phyloP scores from a whole-genome alignment of 179 eudicot species.

The Silene coronaria region DNA sequence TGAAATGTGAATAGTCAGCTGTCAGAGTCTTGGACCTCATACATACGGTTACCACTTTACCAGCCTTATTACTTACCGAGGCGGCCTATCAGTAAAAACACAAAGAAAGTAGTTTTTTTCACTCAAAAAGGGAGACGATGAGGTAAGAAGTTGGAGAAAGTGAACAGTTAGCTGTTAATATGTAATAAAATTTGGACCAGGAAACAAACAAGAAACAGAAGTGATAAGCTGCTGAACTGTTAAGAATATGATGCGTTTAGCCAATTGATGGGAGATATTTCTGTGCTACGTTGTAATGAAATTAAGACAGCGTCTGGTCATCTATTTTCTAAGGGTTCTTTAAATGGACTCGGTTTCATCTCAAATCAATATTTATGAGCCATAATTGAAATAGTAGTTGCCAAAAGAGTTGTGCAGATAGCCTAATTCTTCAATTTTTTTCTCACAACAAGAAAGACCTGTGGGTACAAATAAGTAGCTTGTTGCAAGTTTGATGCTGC shows the following conservation, averaged over 20 bases:
- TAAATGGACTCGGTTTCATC: background rate
- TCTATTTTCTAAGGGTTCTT: background rate
- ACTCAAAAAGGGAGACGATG: background rate
- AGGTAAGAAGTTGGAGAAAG: background rate
- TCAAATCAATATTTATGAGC: background rate
- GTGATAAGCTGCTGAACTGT: background rate
- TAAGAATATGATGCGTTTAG: background rate
- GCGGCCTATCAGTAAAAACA: background rate
- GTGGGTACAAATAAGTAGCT: background rate
- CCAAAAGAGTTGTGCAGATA: background rate
- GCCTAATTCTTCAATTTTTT: background rate
- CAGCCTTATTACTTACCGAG: background rate
- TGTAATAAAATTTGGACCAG: background rate
- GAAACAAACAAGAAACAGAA: background rate
- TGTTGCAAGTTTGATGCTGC: background rate
- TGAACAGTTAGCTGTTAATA: background rate
- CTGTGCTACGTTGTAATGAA: background rate
- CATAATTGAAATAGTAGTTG: background rate
- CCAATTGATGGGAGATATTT: background rate
- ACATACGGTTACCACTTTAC: background rate
- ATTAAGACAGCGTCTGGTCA: background rate
- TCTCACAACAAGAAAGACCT: background rate
- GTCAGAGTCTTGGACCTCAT: background rate
- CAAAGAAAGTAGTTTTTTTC: background rate
- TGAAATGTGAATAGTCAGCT: slow-evolving; percentile 10